These are phyloP conservation scores for Elymus sibiricus DNA, from an alignment of 176 grass and related monocot genomes.

Conservation along the genomic window DNA sequence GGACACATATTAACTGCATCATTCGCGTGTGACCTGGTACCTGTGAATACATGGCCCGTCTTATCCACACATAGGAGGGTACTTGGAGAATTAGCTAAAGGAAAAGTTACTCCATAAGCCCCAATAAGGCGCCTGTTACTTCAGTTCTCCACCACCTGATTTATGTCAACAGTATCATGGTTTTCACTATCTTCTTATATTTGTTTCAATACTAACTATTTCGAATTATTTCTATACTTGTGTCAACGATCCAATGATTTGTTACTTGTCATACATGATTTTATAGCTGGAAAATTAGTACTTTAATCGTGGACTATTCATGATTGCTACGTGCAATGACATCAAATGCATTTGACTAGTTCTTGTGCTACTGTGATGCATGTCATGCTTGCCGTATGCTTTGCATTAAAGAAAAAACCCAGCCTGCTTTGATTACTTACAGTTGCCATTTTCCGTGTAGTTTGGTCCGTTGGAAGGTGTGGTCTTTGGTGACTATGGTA, in stretches of 20 bases:
- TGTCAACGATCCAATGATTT: not conserved
- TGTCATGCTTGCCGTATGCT: not conserved
- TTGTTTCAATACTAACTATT: not conserved
- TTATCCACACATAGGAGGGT: not conserved
- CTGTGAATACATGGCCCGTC: not conserved
- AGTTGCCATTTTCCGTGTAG: slow-evolving; percentile 35
- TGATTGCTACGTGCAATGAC: not conserved
- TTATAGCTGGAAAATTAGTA: not conserved
- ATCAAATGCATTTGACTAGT: not conserved
- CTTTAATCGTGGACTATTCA: not conserved
- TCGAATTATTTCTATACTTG: not conserved
- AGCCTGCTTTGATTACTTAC: slow-evolving; percentile 1
- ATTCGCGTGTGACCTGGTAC: not conserved
- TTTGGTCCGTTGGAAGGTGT: slow-evolving; percentile 84
- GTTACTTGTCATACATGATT: not conserved
- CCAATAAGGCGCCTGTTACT: not conserved
- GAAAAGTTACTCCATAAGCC: not conserved
- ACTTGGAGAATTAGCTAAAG: not conserved
- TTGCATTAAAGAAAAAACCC: not conserved
- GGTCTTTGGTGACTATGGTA: slow-evolving; percentile 91
- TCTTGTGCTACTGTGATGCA: not conserved
- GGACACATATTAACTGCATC: not conserved
- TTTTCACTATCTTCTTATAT: not conserved
- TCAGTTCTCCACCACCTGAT: not conserved
- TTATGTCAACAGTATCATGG: not conserved